phyloP scores from a whole-genome alignment of 768 basidiomycete species.

The Hypholoma fasciculare region DNA sequence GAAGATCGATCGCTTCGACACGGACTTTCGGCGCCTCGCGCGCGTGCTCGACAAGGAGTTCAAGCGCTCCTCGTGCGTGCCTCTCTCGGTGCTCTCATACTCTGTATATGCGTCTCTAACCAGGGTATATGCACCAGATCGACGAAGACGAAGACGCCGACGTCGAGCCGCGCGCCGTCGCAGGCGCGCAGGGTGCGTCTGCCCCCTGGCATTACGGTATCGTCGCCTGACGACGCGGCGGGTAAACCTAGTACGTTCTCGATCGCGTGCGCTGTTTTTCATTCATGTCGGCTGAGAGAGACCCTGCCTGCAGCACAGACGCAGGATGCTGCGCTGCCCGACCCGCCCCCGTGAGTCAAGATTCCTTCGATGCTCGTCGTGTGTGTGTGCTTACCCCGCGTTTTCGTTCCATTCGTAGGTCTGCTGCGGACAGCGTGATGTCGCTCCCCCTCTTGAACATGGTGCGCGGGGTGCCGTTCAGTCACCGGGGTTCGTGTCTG shows the following conservation, averaged over 20 bases:
- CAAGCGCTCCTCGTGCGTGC: conserved; percentile 35
- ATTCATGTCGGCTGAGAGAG: not conserved
- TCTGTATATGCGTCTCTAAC: not conserved
- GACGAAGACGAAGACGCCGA: not conserved
- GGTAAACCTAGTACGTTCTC: conserved; percentile 11
- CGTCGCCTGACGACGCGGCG: conserved; percentile 16
- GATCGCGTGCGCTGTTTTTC: not conserved
- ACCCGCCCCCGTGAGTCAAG: conserved; percentile 25
- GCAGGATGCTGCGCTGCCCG: conserved; percentile 16
- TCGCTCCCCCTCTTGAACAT: conserved; percentile 49
- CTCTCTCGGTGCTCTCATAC: not conserved
- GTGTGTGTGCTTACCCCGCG: conserved; percentile 2
- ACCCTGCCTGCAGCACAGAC: not conserved
- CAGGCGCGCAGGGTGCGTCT: conserved; percentile 13
- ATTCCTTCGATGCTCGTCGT: conserved; percentile 5
- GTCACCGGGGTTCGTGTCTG: conserved; percentile 40
- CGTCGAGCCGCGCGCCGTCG: not conserved
- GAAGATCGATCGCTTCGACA: conserved; percentile 34
- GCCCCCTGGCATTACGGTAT: conserved; percentile 18
- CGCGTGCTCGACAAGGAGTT: conserved; percentile 43
- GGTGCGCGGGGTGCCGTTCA: conserved; percentile 45
- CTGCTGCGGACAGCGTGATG: conserved; percentile 46
- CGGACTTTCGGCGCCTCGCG: conserved; percentile 41
- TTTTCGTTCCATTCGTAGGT: conserved; percentile 22
- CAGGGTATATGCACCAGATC: not conserved